phyloP scores from a whole-genome alignment of 2,329 filamentous ascomycete genomes.

The Exophiala dermatitidis region DNA sequence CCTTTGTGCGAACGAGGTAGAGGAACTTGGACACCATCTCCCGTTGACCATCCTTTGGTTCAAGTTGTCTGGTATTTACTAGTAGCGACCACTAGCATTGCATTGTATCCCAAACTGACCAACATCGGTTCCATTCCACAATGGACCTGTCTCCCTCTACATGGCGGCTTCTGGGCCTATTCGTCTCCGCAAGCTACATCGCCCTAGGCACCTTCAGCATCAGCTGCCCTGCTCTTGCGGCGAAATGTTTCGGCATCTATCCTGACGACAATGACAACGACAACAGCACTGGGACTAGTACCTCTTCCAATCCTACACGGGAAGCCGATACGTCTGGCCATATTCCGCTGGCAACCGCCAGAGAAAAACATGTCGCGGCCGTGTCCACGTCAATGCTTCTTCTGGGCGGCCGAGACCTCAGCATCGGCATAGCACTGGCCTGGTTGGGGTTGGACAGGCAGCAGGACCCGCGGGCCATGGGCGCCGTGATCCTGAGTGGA shows the following conservation, averaged over 20 bases:
- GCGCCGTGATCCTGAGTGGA: conserved; percentile 15
- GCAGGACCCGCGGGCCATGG: conserved; percentile 22
- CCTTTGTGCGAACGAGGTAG: too few relatives aligned
- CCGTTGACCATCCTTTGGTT: too few relatives aligned
- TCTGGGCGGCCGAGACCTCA: conserved; percentile 19
- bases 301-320: neutral
- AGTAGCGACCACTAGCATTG: too few relatives aligned
- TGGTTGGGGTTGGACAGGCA: conserved; percentile 44
- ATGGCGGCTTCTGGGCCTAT: conserved; percentile 19
- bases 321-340: neutral
- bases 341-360: neutral
- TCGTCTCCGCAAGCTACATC: conserved; percentile 16
- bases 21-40: too few relatives aligned
- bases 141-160: conserved; percentile 17
- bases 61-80: too few relatives aligned
- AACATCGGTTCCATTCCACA: conserved; percentile 38
- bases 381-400: conserved; percentile 14
- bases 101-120: too few relatives aligned
- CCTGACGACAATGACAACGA: neutral
- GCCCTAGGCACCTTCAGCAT: conserved; percentile 16
- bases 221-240: conserved; percentile 1
- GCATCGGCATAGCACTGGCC: conserved; percentile 30
- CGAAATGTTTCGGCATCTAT: conserved; percentile 14
- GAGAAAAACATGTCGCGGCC: conserved; percentile 1
- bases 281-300: too few relatives aligned